These are phyloP conservation scores for Teratosphaeria pseudoeucalypti DNA, from an alignment of 2,329 filamentous ascomycete species.

Conservation along the genomic window DNA sequence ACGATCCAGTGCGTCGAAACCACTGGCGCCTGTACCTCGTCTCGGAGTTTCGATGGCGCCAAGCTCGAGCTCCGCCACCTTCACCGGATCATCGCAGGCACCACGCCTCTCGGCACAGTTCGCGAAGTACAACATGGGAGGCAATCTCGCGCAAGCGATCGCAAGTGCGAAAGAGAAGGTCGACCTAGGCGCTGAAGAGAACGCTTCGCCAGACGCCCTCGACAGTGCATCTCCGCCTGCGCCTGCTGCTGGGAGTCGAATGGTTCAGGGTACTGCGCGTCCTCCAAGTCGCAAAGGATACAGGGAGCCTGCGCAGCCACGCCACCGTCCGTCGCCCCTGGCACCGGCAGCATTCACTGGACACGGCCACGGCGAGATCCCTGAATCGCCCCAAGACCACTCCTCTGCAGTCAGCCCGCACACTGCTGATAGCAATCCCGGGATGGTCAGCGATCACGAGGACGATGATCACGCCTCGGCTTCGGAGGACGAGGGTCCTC, in stretches of 20 bases:
- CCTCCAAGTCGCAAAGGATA: conserved; percentile 11
- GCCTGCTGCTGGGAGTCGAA: conserved; percentile 11
- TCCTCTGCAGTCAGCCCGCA: conserved; percentile 34
- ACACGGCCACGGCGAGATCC: conserved; percentile 13
- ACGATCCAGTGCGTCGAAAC: conserved; percentile 6
- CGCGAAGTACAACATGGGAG: conserved; percentile 32
- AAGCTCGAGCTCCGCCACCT: conserved; percentile 9
- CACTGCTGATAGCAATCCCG: conserved; percentile 39
- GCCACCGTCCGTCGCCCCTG: conserved; percentile 24
- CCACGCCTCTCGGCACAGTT: conserved; percentile 33
- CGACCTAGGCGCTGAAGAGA: conserved; percentile 22
- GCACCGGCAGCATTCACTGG: conserved; percentile 7
- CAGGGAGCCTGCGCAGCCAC: conserved; percentile 9
- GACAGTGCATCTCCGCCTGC: conserved; percentile 15
- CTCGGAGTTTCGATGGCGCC: conserved; percentile 1
- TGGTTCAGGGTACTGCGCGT: conserved; percentile 2
- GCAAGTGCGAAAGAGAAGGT: conserved; percentile 21
- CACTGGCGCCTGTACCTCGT: conserved; percentile 2
- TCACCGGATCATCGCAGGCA: conserved; percentile 30
- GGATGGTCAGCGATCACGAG: conserved; percentile 41
- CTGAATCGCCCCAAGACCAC: conserved; percentile 19
- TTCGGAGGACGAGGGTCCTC: conserved; percentile 21
- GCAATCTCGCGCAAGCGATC: conserved; percentile 24
- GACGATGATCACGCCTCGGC: conserved; percentile 27
- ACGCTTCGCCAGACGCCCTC: neutral